Percentiles rank a stretch among this genome's conserved stretches.
Conservation (phyloP, 176 grass and related monocot species). For the Zizania latifolia region DNA sequence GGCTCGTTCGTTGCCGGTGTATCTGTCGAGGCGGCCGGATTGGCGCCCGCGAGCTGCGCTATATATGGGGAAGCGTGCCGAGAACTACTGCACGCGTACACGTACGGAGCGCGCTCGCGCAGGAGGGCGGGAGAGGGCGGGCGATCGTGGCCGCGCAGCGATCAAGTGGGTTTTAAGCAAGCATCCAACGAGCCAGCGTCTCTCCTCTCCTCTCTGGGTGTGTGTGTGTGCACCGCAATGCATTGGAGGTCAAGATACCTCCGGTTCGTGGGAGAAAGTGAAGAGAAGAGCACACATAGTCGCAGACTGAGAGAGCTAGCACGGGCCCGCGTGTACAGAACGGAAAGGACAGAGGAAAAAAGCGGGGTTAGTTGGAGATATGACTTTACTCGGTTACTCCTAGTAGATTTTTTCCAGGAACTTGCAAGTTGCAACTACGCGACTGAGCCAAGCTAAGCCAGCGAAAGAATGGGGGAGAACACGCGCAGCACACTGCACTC, state of each 20-base stretch:
- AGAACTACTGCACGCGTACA: conserved; percentile 37
- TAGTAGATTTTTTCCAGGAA: conserved; percentile 20
- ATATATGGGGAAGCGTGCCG: conserved; percentile 62
- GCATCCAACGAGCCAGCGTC: background rate
- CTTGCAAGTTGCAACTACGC: background rate
- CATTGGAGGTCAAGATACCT: conserved; percentile 71
- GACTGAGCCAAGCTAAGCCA: background rate
- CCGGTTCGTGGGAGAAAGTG: conserved; percentile 15
- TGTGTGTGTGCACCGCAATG: conserved; percentile 42
- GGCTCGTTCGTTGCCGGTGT: conserved; percentile 31
- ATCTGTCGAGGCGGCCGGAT: conserved; percentile 3
- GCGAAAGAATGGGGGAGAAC: too few relatives aligned
- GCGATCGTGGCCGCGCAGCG: conserved; percentile 20
- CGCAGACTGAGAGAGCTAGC: background rate
- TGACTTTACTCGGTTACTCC: too few relatives aligned
- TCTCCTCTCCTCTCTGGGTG: background rate
- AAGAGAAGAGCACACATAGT: background rate
- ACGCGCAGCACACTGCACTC: background rate
- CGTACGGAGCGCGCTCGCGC: background rate
- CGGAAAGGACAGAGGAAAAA: conserved; percentile 22
- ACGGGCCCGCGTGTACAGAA: conserved; percentile 7
- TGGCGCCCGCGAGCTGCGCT: conserved; percentile 15
- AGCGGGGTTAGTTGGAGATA: conserved; percentile 41
- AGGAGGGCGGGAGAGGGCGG: background rate
- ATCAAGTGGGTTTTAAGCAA: conserved; percentile 82